These are phyloP conservation scores for Haplosporangium gracile DNA, from an alignment of 192 early-diverging fungal genomes.

Conservation along the genomic window DNA sequence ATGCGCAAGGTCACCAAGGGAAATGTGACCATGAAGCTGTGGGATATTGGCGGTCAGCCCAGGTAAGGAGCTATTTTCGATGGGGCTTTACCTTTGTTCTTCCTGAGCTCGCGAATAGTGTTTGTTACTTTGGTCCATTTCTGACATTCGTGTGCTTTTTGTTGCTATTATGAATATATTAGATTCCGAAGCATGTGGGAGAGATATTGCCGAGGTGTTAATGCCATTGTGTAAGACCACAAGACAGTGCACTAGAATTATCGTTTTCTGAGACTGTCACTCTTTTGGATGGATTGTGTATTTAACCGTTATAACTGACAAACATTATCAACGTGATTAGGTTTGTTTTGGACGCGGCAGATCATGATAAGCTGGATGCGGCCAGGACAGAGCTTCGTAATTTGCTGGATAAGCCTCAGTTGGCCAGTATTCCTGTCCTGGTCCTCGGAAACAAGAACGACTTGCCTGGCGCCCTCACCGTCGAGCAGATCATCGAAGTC, in stretches of 20 bases:
- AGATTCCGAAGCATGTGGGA: slow-evolving; percentile 99
- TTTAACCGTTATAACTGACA: background rate
- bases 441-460: slow-evolving; percentile 99
- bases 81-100: background rate
- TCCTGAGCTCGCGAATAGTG: background rate
- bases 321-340: slow-evolving; percentile 51
- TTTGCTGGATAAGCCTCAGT: slow-evolving; percentile 94
- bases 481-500: slow-evolving; percentile 91
- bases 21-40: slow-evolving; percentile 98
- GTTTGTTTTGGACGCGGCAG: slow-evolving; percentile 97
- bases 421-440: slow-evolving; percentile 93
- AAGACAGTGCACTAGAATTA: background rate
- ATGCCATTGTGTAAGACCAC: slow-evolving; percentile 91
- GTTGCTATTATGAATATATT: background rate
- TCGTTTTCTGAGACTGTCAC: background rate
- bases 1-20: slow-evolving; percentile 96
- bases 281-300: background rate
- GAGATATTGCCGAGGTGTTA: slow-evolving; percentile 90
- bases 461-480: slow-evolving; percentile 87
- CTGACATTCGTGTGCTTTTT: background rate
- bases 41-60: slow-evolving; percentile 99
- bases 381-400: slow-evolving; percentile 93
- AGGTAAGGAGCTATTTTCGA: slow-evolving; percentile 11
- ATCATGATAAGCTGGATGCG: slow-evolving; percentile 93
- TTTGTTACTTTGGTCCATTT: background rate